A percentile compares a stretch with the other conserved stretches of the same genome.
phyloP scores from a whole-genome alignment of 768 basidiomycete species.

The Crassisporium funariophilum region DNA sequence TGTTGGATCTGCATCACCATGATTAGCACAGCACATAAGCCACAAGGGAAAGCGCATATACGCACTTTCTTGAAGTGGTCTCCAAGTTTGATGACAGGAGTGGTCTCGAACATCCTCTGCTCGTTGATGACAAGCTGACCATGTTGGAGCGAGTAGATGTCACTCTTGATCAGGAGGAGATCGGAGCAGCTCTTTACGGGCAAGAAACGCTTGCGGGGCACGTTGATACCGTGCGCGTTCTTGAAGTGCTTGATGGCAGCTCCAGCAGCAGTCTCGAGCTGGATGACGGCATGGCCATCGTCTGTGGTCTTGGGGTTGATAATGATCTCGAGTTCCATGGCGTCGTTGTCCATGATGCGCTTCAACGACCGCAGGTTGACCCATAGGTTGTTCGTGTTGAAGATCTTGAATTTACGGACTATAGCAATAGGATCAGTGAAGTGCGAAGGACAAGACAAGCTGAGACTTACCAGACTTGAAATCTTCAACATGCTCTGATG shows the following conservation, averaged over 20 bases:
- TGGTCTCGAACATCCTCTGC: slow-evolving; percentile 78
- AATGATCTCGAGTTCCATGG: slow-evolving; percentile 93
- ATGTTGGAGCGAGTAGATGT: slow-evolving; percentile 89
- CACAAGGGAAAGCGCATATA: not conserved
- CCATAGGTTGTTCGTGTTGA: slow-evolving; percentile 87
- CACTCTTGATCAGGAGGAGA: slow-evolving; percentile 86
- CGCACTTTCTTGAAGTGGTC: slow-evolving; percentile 94
- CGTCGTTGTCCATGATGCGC: slow-evolving; percentile 83
- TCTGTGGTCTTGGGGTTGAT: slow-evolving; percentile 90
- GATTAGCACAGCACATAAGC: not conserved
- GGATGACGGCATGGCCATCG: slow-evolving; percentile 84
- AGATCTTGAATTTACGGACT: slow-evolving; percentile 92
- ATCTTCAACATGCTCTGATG: slow-evolving; percentile 90
- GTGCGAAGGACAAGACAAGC: not conserved
- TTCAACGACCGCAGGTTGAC: slow-evolving; percentile 84
- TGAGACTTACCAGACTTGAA: slow-evolving; percentile 72
- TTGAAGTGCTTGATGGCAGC: slow-evolving; percentile 94
- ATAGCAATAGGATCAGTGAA: slow-evolving; percentile 13
- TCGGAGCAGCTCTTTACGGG: slow-evolving; percentile 90
- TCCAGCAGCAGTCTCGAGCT: slow-evolving; percentile 91
- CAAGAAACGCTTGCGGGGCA: slow-evolving; percentile 92
- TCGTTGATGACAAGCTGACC: slow-evolving; percentile 87
- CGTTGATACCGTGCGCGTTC: slow-evolving; percentile 92
- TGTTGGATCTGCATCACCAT: slow-evolving; percentile 60
- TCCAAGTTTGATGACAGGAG: slow-evolving; percentile 96